Base-by-base conservation (phyloP, 2,329 filamentous ascomycete genomes). In the Monosporascus sp. region DNA sequence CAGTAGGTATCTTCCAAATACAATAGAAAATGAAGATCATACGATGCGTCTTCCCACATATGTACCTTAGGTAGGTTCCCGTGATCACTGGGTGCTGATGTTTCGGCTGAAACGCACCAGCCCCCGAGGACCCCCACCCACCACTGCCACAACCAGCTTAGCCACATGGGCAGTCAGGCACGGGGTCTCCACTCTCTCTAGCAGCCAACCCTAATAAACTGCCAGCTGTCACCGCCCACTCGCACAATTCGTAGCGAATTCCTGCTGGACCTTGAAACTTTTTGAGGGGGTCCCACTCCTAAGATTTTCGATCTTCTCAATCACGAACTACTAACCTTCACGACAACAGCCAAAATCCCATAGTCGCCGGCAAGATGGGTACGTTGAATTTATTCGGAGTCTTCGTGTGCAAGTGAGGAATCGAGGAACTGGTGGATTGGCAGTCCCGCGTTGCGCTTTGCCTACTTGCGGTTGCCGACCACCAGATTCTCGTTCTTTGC, bases 281-380 rank as follows among this genome's bases (percentile, higher is more conserved):
- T 46, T 46, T 17, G 22, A 25, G 20, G 2, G 24, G 25, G 43
- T 46, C 50, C 50, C 35, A 50, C 51, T 43, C 49, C 54, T 51
- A 35, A 18, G 38, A 52, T 11, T 51, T 54, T 57, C 58, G 56
- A 51, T 51, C 56, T 57, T 62, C 53, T 54, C 47, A 49, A 51
- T 58, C 53, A 49, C 43, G n/a, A 24, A 25, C 55, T 60, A 62
- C 60, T 63, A 67, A 65, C 64, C 65, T 62, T 67, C 67, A 70
- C 67, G 65, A 70, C 61, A 67, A 66, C 73, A 65, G 58, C 62
- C 56, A 66, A 54, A 57, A 66, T 61, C 55, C 57, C 60, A 59
- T 63, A 71, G 70, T 69, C 70, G 70, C 66, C 77, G 77, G 74
- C 77, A 81, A 75, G 74, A 83, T 83, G 80, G 80, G 80, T 83